phyloP scores from a whole-genome alignment of 106 monocot genomes.

The Phalaenopsis aphrodite region DNA sequence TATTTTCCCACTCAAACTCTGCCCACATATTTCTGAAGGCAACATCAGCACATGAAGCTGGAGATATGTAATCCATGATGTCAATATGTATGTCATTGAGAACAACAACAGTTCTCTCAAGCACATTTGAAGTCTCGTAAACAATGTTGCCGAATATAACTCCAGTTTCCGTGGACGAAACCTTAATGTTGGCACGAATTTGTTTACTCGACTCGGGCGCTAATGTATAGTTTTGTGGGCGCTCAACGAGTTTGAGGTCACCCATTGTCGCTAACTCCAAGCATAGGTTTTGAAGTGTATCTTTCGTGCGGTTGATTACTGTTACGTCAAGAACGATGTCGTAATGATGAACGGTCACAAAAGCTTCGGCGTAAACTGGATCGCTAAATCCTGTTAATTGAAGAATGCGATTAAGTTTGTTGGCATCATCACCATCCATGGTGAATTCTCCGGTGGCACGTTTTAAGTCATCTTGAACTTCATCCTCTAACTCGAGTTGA shows the following conservation, averaged over 20 bases:
- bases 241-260: slow-evolving; percentile 85
- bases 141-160: slow-evolving; percentile 96
- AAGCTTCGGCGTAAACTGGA: slow-evolving; percentile 93
- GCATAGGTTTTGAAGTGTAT: slow-evolving; percentile 88
- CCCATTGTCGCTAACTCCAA: slow-evolving; percentile 93
- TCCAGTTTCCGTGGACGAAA: slow-evolving; percentile 94
- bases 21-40: slow-evolving; percentile 94
- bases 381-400: slow-evolving; percentile 90
- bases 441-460: slow-evolving; percentile 89
- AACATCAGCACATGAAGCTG: slow-evolving; percentile 76
- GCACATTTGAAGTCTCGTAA: slow-evolving; percentile 88
- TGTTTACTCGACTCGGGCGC: slow-evolving; percentile 88
- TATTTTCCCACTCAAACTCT: slow-evolving; percentile 97
- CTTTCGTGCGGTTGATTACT: slow-evolving; percentile 79
- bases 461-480: slow-evolving; percentile 90
- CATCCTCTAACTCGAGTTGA: slow-evolving; percentile 91
- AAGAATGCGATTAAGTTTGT: slow-evolving; percentile 79
- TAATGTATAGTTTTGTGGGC: slow-evolving; percentile 84
- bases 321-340: slow-evolving; percentile 96
- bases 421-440: slow-evolving; percentile 74
- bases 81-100: slow-evolving; percentile 95
- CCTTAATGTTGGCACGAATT: slow-evolving; percentile 86
- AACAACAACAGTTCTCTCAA: slow-evolving; percentile 72
- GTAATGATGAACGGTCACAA: slow-evolving; percentile 87
- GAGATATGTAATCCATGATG: slow-evolving; percentile 96